Evolutionary conservation across 495 filamentous ascomycete species (phyloP).

Genomic region (Aspergillus olivimuriae): DNA sequence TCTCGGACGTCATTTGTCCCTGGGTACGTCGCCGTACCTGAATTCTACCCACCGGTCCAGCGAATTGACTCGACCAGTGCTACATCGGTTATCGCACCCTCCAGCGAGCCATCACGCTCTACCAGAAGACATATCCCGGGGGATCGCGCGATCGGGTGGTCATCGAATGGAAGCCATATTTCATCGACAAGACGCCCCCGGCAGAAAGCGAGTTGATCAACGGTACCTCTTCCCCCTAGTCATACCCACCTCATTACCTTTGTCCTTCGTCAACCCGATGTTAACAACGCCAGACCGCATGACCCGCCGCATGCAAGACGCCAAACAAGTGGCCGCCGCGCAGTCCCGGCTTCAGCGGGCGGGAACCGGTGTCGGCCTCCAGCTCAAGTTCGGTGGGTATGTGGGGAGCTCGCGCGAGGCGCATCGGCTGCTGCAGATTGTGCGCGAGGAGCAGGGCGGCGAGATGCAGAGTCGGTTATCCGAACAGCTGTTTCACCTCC

Average conservation of each 20-base stretch:
- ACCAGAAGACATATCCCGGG: slow-evolving; percentile 47
- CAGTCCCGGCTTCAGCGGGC: slow-evolving; percentile 13
- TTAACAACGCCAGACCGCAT: too few relatives aligned
- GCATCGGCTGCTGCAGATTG: slow-evolving; percentile 12
- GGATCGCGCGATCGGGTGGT: too few relatives aligned
- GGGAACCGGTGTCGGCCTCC: slow-evolving; percentile 8
- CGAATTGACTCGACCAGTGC: slow-evolving; percentile 44
- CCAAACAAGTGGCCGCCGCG: slow-evolving; percentile 9
- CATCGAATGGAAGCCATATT: too few relatives aligned
- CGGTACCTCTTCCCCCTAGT: not conserved
- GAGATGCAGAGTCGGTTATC: slow-evolving; percentile 8
- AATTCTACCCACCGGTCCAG: not conserved
- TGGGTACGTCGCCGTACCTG: slow-evolving; percentile 36
- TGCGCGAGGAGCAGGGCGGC: not conserved
- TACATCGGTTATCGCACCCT: slow-evolving; percentile 63
- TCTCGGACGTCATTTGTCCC: slow-evolving; percentile 63
- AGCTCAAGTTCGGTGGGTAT: slow-evolving; percentile 17
- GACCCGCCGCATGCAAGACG: slow-evolving; percentile 10
- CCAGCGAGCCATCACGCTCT: slow-evolving; percentile 50
- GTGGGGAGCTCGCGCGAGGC: slow-evolving; percentile 16
- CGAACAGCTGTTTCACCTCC: slow-evolving; percentile 11
- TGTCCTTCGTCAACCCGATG: not conserved
- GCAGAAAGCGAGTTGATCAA: not conserved
- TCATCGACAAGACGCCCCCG: too few relatives aligned
- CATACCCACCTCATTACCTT: not conserved